These are phyloP conservation scores for Hemileia vastatrix DNA, from an alignment of 1,284 basidiomycete genomes.

Conservation along the genomic window DNA sequence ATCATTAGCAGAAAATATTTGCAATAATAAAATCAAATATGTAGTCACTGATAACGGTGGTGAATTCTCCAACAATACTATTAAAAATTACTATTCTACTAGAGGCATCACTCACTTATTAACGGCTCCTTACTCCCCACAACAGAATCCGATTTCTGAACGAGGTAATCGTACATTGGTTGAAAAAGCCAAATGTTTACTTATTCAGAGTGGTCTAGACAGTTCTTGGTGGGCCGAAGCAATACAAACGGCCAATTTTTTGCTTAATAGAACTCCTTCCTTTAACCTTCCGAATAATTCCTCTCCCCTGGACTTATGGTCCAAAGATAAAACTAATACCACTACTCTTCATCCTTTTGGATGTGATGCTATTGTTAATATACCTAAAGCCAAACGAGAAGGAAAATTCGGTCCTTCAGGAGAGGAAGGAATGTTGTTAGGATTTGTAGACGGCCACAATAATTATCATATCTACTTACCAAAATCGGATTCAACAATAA, in stretches of 20 bases:
- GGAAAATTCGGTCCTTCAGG: no score
- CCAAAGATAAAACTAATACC: background rate
- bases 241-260: background rate
- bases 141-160: slow-evolving; percentile 11
- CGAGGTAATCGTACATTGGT: background rate
- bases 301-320: background rate
- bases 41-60: slow-evolving; percentile 12
- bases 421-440: no score
- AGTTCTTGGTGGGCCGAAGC: background rate
- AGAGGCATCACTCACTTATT: background rate
- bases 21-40: no score
- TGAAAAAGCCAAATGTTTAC: background rate
- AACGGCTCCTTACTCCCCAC: slow-evolving; percentile 6
- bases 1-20: no score
- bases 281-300: background rate
- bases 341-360: background rate
- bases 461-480: no score
- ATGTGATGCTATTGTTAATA: no score
- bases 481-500: no score
- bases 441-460: no score
- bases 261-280: background rate
- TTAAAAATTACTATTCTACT: background rate
- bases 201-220: background rate
- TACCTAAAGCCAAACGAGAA: no score
- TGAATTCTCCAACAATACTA: background rate